These are phyloP conservation scores for Pichia sp. DNA, from an alignment of 1,139 yeast species.

Conservation along the genomic window DNA sequence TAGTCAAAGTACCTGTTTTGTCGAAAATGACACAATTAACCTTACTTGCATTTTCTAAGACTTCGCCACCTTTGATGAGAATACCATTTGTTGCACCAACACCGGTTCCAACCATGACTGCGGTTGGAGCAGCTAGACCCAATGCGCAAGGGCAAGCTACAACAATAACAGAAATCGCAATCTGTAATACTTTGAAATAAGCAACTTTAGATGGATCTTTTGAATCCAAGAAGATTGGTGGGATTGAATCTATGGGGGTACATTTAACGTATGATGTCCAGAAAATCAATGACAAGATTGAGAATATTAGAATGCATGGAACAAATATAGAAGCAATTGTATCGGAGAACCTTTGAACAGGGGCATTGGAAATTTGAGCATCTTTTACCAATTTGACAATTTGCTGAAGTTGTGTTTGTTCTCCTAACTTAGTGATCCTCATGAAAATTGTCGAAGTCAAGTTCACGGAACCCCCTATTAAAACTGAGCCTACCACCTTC, in stretches of 20 bases:
- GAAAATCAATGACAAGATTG: constrained; percentile 58
- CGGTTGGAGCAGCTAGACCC: constrained; percentile 97
- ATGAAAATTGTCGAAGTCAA: constrained; percentile 71
- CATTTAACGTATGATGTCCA: constrained; percentile 49
- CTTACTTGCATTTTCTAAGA: constrained; percentile 67
- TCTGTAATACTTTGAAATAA: constrained; percentile 52
- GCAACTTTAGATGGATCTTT: constrained; percentile 46
- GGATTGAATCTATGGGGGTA: constrained; percentile 38
- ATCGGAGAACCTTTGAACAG: constrained; percentile 88
- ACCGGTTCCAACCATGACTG: constrained; percentile 98
- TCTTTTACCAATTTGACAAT: constrained; percentile 82
- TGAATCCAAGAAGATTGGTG: constrained; percentile 51
- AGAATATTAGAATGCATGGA: constrained; percentile 61
- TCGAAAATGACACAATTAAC: constrained; percentile 76
- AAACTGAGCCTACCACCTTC: constrained; percentile 55
- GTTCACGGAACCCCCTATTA: constrained; percentile 90
- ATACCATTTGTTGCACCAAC: constrained; percentile 90
- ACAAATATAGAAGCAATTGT: constrained; percentile 82
- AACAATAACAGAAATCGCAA: constrained; percentile 90
- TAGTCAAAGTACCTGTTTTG: constrained; percentile 92
- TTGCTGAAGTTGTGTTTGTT: constrained; percentile 80
- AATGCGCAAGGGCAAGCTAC: constrained; percentile 98
- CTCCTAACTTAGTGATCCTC: constrained; percentile 66
- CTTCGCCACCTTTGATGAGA: constrained; percentile 88
- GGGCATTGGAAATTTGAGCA: constrained; percentile 86